Conservation (phyloP, 495 filamentous ascomycete species). For the Sordaria brevicollis region DNA sequence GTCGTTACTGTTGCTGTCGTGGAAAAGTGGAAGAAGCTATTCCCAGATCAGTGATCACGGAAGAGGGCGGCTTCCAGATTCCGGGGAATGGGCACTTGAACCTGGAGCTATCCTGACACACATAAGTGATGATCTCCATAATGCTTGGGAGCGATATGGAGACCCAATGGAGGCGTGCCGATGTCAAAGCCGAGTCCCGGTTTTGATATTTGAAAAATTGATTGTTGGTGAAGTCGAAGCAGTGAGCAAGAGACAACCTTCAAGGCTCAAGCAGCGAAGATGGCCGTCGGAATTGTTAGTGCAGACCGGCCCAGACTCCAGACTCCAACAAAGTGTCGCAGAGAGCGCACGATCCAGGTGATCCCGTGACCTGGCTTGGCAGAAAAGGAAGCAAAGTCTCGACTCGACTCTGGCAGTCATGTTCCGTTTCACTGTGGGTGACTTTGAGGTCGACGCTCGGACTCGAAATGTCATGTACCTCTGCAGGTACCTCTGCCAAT, state of each 20-base stretch:
- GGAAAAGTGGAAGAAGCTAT: background rate
- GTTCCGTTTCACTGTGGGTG: background rate
- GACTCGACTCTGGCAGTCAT: background rate
- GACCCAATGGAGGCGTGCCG: no score
- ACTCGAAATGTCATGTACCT: background rate
- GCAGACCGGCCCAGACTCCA: background rate
- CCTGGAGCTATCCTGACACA: background rate
- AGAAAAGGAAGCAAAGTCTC: background rate
- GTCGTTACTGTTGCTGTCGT: background rate
- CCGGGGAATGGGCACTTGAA: background rate
- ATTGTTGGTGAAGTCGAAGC: no score
- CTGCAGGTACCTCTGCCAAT: background rate
- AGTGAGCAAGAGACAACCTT: no score
- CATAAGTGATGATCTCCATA: background rate
- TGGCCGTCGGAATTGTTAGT: background rate
- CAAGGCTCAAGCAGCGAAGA: no score
- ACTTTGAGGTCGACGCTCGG: background rate
- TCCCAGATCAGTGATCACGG: background rate
- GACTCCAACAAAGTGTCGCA: background rate
- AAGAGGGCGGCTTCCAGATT: background rate
- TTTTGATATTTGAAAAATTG: no score
- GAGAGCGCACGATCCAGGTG: background rate
- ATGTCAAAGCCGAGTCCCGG: background rate
- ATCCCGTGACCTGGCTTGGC: background rate
- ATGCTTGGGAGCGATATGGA: no score